Conservation (phyloP, 2,329 filamentous ascomycete genomes). For the Alternaria metachromatica region DNA sequence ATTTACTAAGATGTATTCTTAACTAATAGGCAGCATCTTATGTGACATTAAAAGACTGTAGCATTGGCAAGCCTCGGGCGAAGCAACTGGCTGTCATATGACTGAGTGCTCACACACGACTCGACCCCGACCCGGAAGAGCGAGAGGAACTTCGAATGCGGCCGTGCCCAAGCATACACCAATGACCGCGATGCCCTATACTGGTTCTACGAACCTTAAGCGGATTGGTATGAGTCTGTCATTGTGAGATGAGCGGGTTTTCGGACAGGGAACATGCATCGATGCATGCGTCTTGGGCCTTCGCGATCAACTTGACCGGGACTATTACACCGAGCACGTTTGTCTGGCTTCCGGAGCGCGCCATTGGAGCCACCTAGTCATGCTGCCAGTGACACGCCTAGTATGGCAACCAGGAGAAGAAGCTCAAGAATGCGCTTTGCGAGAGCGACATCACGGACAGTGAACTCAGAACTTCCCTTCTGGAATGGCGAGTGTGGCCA, state of each 20-base stretch:
- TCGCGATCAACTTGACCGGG: background rate
- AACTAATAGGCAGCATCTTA: too few species aligned
- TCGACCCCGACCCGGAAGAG: background rate
- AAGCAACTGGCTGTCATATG: background rate
- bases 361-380: background rate
- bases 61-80: too few species aligned
- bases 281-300: background rate
- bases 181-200: background rate
- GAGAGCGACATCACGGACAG: background rate
- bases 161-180: background rate
- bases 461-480: background rate
- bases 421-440: background rate
- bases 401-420: background rate
- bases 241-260: background rate
- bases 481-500: background rate
- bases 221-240: background rate
- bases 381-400: background rate
- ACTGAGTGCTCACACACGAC: background rate
- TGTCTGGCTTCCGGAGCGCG: background rate
- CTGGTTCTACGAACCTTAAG: background rate
- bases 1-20: too few species aligned
- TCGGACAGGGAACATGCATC: background rate
- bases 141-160: background rate
- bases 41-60: too few species aligned
- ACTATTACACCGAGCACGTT: fast-evolving